Base-by-base conservation (phyloP, 805 yeast species). In the Metschnikowia baotianmanensis region DNA sequence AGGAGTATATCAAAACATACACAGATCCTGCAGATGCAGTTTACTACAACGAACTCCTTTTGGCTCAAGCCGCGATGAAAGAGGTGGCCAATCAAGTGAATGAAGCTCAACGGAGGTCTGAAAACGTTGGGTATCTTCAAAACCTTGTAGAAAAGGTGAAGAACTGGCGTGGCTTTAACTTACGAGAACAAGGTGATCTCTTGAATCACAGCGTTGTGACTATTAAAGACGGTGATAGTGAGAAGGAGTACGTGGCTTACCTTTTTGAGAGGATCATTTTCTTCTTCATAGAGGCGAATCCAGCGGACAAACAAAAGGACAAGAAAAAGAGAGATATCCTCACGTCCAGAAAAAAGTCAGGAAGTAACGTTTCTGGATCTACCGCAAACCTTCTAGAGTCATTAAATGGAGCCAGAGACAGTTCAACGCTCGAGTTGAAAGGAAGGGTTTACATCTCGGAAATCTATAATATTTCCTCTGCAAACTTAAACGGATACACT, bases 31-130 rank as follows among this genome's bases (percentile, higher is more conserved):
- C 43, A 8, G 51, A 49, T 31, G 45, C 55, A 12, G 35, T 49
- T 2, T 42, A 43, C 40, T 80, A 78, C 53, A 77, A 74, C 45
- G 98, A 91, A 59, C 68, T 91, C 22, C 67, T 76, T 20, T 61
- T 75, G 40, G 96, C 96, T 2, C 68, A 78, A 40, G 78, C 77
- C 22, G 80, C 88, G 17, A 78, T 91, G 57, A 86, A 82, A 53
- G 89, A 82, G 48, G 90, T 91, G 53, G 96, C 96, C 16, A 76
- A 78, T 51, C 81, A 79, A 50, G 91, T 93, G 25, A 93, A 93
- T 65, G 99, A 93, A 61, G 87, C 95, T 15, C 96, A 90, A 66
- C 77, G 99, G 63, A 74, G 86, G 49, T 82, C 93, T 1, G 99
- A 93, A 60, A 93, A 93, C 62, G 76, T 80, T 40, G 84, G 81